These are phyloP conservation scores for Rhizomucor pusillus DNA, from an alignment of 371 early-diverging fungal genomes.

Conservation along the genomic window DNA sequence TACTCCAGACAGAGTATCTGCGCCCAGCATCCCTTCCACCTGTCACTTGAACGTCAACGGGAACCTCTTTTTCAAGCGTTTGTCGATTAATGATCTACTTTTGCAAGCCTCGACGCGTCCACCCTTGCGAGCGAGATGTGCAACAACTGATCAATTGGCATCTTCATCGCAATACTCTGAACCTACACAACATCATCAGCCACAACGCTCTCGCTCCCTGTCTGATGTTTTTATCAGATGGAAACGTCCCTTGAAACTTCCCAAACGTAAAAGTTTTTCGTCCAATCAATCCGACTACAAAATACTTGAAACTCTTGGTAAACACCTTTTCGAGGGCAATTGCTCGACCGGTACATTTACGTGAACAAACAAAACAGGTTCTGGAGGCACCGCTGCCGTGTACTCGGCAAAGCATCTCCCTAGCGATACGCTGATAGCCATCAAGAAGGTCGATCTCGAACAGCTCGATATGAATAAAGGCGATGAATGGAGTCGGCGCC, in stretches of 20 bases:
- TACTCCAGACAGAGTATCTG: neutral
- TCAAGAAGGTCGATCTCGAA: slow-evolving; percentile 38
- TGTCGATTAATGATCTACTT: neutral
- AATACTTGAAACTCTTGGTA: too few relatives aligned
- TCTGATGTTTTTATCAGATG: slow-evolving; percentile 2
- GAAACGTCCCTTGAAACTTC: neutral
- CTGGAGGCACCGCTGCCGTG: slow-evolving; percentile 41
- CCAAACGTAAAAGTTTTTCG: too few relatives aligned
- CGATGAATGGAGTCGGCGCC: slow-evolving; percentile 10
- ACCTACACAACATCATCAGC: neutral
- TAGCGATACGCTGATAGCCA: slow-evolving; percentile 27
- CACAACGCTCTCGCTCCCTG: neutral
- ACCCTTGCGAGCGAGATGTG: too few relatives aligned
- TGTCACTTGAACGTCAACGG: slow-evolving; percentile 5
- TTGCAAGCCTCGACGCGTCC: neutral
- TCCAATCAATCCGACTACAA: too few relatives aligned
- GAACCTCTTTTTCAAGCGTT: slow-evolving; percentile 1
- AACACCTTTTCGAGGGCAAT: too few relatives aligned
- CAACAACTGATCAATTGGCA: neutral
- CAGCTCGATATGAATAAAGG: slow-evolving; percentile 16
- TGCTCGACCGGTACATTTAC: too few relatives aligned
- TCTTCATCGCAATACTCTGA: neutral
- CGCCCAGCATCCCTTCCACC: neutral
- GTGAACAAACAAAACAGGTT: too few relatives aligned
- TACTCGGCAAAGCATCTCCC: slow-evolving; percentile 34